phyloP scores from a whole-genome alignment of 805 yeast genomes.

The Scheffersomyces stipitis region DNA sequence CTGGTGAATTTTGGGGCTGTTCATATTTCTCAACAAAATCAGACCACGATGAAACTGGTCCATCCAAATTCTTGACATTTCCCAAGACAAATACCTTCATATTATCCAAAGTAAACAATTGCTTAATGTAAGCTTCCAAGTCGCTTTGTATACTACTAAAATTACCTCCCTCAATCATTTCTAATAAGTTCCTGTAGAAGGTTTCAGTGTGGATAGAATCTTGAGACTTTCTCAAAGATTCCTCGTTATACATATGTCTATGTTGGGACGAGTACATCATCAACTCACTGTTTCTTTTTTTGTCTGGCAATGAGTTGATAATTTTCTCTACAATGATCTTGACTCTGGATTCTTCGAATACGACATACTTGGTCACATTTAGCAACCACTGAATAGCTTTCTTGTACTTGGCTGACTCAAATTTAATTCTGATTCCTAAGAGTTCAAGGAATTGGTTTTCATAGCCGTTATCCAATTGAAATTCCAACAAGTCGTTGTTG shows the following conservation, averaged over 20 bases:
- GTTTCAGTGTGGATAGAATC: conserved; percentile 67
- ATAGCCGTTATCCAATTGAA: conserved; percentile 55
- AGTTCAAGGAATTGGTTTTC: conserved; percentile 66
- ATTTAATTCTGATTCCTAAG: conserved; percentile 59
- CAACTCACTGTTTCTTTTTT: conserved; percentile 59
- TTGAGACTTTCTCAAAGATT: conserved; percentile 64
- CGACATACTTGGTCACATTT: conserved; percentile 61
- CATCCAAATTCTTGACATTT: conserved; percentile 50
- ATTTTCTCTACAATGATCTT: conserved; percentile 62
- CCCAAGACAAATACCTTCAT: conserved; percentile 72
- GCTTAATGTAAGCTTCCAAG: conserved; percentile 51
- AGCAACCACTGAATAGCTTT: conserved; percentile 77
- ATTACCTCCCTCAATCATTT: conserved; percentile 54
- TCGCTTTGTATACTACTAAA: conserved; percentile 46
- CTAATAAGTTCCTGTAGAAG: conserved; percentile 45
- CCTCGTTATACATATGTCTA: conserved; percentile 50
- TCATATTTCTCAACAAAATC: conserved; percentile 25
- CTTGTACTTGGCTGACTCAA: conserved; percentile 58
- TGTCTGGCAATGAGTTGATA: conserved; percentile 59
- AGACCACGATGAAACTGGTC: conserved; percentile 64
- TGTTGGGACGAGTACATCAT: conserved; percentile 67
- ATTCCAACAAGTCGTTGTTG: conserved; percentile 70
- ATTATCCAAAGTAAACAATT: conserved; percentile 57
- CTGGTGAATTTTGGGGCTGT: conserved; percentile 6
- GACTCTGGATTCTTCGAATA: conserved; percentile 72